Percentiles rank a stretch among this genome's conserved stretches.
Evolutionary conservation across 108 stramenopile species (phyloP).

Genomic region (Fragilaria radians): DNA sequence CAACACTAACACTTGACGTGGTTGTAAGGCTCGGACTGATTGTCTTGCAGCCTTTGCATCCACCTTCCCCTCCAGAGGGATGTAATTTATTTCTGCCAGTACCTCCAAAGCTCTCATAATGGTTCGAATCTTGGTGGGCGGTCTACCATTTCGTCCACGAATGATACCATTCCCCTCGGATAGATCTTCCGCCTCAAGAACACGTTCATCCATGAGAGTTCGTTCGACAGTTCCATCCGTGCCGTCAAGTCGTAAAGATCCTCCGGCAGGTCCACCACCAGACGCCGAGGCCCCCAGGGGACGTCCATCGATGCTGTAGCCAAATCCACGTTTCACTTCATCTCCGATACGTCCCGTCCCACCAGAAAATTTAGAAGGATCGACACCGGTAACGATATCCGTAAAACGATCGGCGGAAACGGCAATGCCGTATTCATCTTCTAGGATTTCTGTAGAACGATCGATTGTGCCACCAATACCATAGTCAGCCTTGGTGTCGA

Average conservation of each 20-base stretch:
- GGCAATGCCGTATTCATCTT: conserved; percentile 91
- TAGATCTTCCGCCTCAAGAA: conserved; percentile 70
- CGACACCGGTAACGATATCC: conserved; percentile 87
- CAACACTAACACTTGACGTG: conserved; percentile 75
- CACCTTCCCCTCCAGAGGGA: conserved; percentile 75
- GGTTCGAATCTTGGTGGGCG: conserved; percentile 69
- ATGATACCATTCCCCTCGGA: conserved; percentile 84
- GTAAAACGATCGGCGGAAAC: conserved; percentile 75
- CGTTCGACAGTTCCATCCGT: conserved; percentile 40
- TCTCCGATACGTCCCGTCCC: conserved; percentile 73
- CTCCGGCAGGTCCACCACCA: conserved; percentile 2
- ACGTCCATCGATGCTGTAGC: conserved; percentile 50
- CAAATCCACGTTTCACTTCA: conserved; percentile 71
- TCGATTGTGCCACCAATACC: conserved; percentile 73
- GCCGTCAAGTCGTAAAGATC: not conserved
- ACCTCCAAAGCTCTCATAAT: conserved; percentile 59
- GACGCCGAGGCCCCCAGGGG: not conserved
- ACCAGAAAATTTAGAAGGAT: conserved; percentile 69
- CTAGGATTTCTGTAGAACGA: conserved; percentile 48
- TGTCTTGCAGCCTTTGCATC: conserved; percentile 81
- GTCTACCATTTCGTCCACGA: conserved; percentile 77
- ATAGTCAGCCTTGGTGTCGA: conserved; percentile 65
- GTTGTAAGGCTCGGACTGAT: conserved; percentile 80
- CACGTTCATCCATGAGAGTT: conserved; percentile 56
- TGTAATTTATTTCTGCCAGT: conserved; percentile 75